Evolutionary conservation across 78 protist genomes (phyloP).

Genomic region (Speleostelium caveatum): DNA sequence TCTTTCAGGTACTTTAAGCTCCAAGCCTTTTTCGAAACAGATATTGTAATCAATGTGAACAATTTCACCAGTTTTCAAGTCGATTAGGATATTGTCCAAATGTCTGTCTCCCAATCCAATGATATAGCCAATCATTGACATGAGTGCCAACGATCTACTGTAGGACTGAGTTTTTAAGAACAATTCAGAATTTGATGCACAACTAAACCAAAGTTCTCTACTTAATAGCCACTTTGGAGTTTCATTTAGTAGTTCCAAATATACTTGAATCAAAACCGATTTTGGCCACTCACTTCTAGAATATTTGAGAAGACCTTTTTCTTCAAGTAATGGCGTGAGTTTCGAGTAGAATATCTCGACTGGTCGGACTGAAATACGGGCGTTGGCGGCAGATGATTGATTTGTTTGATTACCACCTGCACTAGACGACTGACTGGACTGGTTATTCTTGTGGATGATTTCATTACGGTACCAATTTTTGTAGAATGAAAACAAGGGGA

Average conservation of each 20-base stretch:
- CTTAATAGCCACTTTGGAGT: slow-evolving; percentile 83
- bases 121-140: slow-evolving; percentile 91
- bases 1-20: slow-evolving; percentile 87
- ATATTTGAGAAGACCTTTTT: slow-evolving; percentile 48
- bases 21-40: slow-evolving; percentile 90
- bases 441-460: background rate
- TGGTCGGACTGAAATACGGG: slow-evolving; percentile 38
- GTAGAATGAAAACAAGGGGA: slow-evolving; percentile 86
- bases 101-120: slow-evolving; percentile 93
- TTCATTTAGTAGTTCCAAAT: slow-evolving; percentile 47
- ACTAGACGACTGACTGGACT: background rate
- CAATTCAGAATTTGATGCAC: slow-evolving; percentile 69
- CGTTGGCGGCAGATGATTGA: background rate
- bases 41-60: slow-evolving; percentile 93
- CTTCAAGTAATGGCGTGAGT: slow-evolving; percentile 74
- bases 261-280: slow-evolving; percentile 71
- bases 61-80: slow-evolving; percentile 84
- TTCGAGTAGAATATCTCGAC: slow-evolving; percentile 76
- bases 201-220: slow-evolving; percentile 84
- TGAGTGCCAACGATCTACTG: slow-evolving; percentile 86
- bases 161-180: slow-evolving; percentile 67
- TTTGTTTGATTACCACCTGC: slow-evolving; percentile 18
- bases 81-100: slow-evolving; percentile 91
- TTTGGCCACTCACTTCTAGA: slow-evolving; percentile 84
- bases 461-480: slow-evolving; percentile 81